A percentile compares a stretch with the other conserved stretches of the same genome.
Conservation (phyloP, 2,329 filamentous ascomycete species). For the Bisporella sp. region DNA sequence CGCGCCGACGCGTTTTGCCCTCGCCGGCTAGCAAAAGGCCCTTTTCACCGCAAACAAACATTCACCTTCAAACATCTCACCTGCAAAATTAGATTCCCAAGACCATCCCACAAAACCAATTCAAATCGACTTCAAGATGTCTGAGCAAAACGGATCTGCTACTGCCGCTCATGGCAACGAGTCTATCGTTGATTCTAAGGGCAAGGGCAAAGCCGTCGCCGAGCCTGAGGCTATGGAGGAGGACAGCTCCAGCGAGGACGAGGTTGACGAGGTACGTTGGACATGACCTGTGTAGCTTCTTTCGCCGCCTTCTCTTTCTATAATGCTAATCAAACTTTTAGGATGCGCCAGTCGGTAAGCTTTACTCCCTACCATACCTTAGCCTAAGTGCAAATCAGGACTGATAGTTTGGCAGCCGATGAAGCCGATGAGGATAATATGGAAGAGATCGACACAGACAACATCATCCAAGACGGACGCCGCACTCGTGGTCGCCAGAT, state of each 20-base stretch:
- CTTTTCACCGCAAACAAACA: no score
- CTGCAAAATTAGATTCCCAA: background rate
- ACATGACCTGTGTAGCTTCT: no score
- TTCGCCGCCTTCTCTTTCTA: conserved; percentile 1
- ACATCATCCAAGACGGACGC: conserved; percentile 72
- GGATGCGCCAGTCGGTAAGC: conserved; percentile 22
- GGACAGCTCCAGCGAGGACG: conserved; percentile 61
- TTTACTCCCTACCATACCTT: background rate
- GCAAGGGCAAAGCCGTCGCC: conserved; percentile 72
- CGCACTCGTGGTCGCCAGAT: conserved; percentile 91
- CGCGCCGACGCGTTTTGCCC: no score
- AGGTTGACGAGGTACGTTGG: conserved; percentile 50
- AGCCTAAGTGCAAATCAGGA: background rate
- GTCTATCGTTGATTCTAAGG: conserved; percentile 54
- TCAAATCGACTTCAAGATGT: conserved; percentile 31
- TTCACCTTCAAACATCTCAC: background rate
- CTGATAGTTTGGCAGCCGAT: conserved; percentile 38
- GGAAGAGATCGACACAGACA: conserved; percentile 84
- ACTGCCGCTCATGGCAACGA: conserved; percentile 26
- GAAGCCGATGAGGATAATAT: conserved; percentile 76
- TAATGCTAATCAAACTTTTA: conserved; percentile 8
- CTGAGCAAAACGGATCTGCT: conserved; percentile 36
- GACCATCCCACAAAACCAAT: background rate
- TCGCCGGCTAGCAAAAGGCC: no score
- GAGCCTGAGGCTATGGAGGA: conserved; percentile 45